These are phyloP conservation scores for Fusarium compactum DNA, from an alignment of 2,329 filamentous ascomycete genomes.

Conservation along the genomic window DNA sequence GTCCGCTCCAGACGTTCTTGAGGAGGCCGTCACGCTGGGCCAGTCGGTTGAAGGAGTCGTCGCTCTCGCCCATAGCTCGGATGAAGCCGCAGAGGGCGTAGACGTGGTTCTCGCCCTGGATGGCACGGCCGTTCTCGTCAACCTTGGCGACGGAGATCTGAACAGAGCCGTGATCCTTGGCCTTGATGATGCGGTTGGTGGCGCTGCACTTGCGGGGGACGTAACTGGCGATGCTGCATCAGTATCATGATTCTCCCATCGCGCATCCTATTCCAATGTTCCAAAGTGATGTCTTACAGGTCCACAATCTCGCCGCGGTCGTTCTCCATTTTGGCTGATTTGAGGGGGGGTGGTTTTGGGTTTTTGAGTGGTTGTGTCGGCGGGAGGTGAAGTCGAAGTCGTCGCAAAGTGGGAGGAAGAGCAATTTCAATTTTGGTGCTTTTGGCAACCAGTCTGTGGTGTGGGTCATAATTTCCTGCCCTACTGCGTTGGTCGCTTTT, in stretches of 20 bases:
- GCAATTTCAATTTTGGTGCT: slow-evolving; percentile 18
- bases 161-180: slow-evolving; percentile 99
- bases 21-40: slow-evolving; percentile 95
- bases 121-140: slow-evolving; percentile 95
- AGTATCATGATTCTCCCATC: slow-evolving; percentile 45
- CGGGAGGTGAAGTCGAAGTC: slow-evolving; percentile 45
- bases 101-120: slow-evolving; percentile 95
- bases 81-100: slow-evolving; percentile 99
- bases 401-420: slow-evolving; percentile 44
- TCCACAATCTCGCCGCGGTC: slow-evolving; percentile 99
- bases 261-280: slow-evolving; percentile 16
- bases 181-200: slow-evolving; percentile 99
- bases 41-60: slow-evolving; percentile 95
- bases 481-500: slow-evolving; percentile 7
- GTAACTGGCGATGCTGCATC: slow-evolving; percentile 71
- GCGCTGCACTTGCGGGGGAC: slow-evolving; percentile 99
- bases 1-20: slow-evolving; percentile 94
- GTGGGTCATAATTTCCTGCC: slow-evolving; percentile 33
- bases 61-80: slow-evolving; percentile 96
- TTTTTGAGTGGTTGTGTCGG: slow-evolving; percentile 49
- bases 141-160: slow-evolving; percentile 98
- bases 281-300: slow-evolving; percentile 74
- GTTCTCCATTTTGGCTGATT: slow-evolving; percentile 92
- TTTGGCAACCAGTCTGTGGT: slow-evolving; percentile 44
- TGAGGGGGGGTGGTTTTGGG: slow-evolving; percentile 45